Percentiles rank a stretch among this genome's conserved stretches.
These are phyloP conservation scores for Tagetes patula DNA, from an alignment of 129 eudicot species.

Conservation along the genomic window DNA sequence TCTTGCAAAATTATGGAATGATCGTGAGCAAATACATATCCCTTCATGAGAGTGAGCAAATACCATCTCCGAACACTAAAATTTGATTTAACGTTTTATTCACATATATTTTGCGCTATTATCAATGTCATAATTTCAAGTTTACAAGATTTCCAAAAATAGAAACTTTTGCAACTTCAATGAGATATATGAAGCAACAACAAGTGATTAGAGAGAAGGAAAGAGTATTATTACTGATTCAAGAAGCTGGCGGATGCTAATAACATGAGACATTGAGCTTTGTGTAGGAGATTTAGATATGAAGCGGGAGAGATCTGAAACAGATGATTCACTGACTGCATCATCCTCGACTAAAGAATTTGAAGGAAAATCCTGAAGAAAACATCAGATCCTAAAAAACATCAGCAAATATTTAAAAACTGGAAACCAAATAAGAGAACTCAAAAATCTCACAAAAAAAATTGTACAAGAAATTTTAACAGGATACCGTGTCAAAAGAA, in stretches of 20 bases:
- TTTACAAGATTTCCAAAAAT: not conserved
- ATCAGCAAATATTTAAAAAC: not conserved
- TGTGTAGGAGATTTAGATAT: slow-evolving; percentile 59
- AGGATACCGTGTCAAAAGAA: slow-evolving; percentile 71
- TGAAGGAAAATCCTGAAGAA: slow-evolving; percentile 60
- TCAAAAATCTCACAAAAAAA: not conserved
- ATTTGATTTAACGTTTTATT: too few species aligned
- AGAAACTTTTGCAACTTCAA: not conserved
- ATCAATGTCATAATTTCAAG: slow-evolving; percentile 4
- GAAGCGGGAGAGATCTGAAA: slow-evolving; percentile 59
- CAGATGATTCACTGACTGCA: slow-evolving; percentile 68
- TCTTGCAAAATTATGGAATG: not conserved
- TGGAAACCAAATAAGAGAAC: not conserved
- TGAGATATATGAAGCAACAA: not conserved
- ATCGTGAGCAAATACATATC: not conserved
- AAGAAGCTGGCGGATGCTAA: slow-evolving; percentile 89
- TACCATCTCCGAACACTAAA: too few species aligned
- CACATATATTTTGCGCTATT: not conserved
- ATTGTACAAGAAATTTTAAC: slow-evolving; percentile 5
- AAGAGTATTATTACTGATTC: slow-evolving; percentile 62
- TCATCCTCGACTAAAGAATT: slow-evolving; percentile 76
- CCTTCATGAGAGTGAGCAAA: not conserved
- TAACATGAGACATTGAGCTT: slow-evolving; percentile 72
- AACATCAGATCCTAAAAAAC: slow-evolving; percentile 21
- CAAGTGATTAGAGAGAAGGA: slow-evolving; percentile 4